Base-by-base conservation (phyloP, 1,139 yeast genomes). In the Yamadazyma blattariae region DNA sequence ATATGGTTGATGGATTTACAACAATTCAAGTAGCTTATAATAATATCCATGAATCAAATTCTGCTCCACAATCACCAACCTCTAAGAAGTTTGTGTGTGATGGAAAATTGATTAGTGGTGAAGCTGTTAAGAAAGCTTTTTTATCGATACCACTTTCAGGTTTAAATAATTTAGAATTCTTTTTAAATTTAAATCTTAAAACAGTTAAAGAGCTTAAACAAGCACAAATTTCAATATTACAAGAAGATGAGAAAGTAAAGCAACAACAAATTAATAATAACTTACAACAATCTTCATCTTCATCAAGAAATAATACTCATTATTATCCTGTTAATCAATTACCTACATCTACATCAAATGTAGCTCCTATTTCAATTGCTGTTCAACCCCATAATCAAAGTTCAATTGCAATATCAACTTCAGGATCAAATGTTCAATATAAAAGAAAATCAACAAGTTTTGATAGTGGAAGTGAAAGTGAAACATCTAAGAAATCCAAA, bases 161-260 rank as follows among this genome's bases (percentile, higher is more conserved):
- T 3, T 29, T 45, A 15, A 23, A 25, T 20, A 38, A 34, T 18
- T 25, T 45, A 19, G 46, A 42, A 20, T 25, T 31, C 17, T 38
- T 37, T 23, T 29, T 35, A 12, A 21, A 29, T 18, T 38, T 35
- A 22, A 27, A 36, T 25, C 6, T 15, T 5, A 36, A 35, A 21
- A 11, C 28, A 13, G 7, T 40, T 3, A 29, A 34, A n/a, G 28
- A 29, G 11, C 18, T 45, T 13, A 38, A 31, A 28, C 30, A 30
- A 17, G 25, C 29, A 9, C 47, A 40, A 25, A 10, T 10, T 4
- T 25, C 11, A 12, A 20, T 25, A 10, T 9, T 21, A 12, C 25
- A 31, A 23, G 30, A 30, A 18, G 25, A 26, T 15, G 34, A 33
- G n/a, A n/a, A n/a, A n/a, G 14, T 21, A 12, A 32, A 16, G 13